Evolutionary conservation across 805 yeast species (phyloP).

Genomic region (Pichia deserticola): DNA sequence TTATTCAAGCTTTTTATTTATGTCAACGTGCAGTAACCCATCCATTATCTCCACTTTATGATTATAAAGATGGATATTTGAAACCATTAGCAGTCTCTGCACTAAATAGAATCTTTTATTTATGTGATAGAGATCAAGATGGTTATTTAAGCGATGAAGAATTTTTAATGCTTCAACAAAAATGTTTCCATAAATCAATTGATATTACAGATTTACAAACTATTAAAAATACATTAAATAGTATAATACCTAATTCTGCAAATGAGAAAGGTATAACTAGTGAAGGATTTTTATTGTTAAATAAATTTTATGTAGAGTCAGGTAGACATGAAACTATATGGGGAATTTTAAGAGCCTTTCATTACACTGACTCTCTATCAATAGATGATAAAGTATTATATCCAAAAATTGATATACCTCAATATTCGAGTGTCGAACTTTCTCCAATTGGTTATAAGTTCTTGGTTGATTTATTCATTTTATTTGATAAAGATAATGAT

Average conservation of each 20-base stretch:
- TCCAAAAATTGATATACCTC: conserved; percentile 72
- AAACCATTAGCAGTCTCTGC: conserved; percentile 76
- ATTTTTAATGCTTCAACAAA: conserved; percentile 57
- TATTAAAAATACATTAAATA: conserved; percentile 32
- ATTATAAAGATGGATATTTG: conserved; percentile 77
- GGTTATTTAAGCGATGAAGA: conserved; percentile 70
- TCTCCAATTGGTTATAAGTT: conserved; percentile 91
- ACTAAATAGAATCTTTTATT: conserved; percentile 68
- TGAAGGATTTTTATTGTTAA: conserved; percentile 70
- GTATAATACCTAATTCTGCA: conserved; percentile 23
- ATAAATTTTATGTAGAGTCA: conserved; percentile 75
- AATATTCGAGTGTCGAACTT: conserved; percentile 75
- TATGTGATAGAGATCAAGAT: conserved; percentile 88
- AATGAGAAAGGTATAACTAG: conserved; percentile 51
- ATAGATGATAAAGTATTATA: conserved; percentile 70
- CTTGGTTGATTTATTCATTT: conserved; percentile 78
- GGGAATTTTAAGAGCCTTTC: conserved; percentile 85
- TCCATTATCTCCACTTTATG: conserved; percentile 89
- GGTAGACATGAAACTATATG: conserved; percentile 97
- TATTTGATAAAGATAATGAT: conserved; percentile 91
- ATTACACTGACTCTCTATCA: conserved; percentile 87
- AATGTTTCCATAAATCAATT: conserved; percentile 58
- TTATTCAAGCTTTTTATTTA: conserved; percentile 84
- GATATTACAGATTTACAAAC: conserved; percentile 41
- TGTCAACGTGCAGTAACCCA: conserved; percentile 91